Percentiles rank a stretch among this genome's conserved stretches.
These are phyloP conservation scores for Coemansia sp. DNA, from an alignment of 192 early-diverging fungal genomes.

Conservation along the genomic window DNA sequence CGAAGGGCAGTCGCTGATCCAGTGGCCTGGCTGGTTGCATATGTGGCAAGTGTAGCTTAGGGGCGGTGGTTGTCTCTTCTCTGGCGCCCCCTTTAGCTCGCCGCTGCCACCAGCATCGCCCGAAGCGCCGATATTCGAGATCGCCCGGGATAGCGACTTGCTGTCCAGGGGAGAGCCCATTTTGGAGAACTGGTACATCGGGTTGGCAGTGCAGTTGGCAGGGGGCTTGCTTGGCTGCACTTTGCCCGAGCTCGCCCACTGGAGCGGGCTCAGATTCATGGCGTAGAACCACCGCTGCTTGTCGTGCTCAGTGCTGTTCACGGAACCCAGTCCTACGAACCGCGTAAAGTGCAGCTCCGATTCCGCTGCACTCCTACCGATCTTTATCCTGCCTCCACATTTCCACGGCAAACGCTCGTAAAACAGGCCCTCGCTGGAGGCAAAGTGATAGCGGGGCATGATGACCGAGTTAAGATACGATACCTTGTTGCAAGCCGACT, in stretches of 20 bases:
- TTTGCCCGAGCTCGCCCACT: slow-evolving; percentile 29
- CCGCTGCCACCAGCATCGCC: slow-evolving; percentile 48
- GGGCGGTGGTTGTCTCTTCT: slow-evolving; percentile 32
- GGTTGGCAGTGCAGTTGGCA: slow-evolving; percentile 56
- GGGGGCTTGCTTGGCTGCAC: slow-evolving; percentile 32
- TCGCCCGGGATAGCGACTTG: slow-evolving; percentile 5
- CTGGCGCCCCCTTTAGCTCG: slow-evolving; percentile 35
- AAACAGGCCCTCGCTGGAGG: slow-evolving; percentile 61
- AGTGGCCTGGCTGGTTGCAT: slow-evolving; percentile 64
- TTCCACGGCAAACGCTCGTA: slow-evolving; percentile 84
- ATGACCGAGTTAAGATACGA: slow-evolving; percentile 44
- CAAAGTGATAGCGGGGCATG: slow-evolving; percentile 90
- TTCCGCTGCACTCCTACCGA: slow-evolving; percentile 13
- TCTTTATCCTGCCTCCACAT: slow-evolving; percentile 24
- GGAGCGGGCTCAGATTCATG: slow-evolving; percentile 73
- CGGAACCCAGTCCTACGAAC: slow-evolving; percentile 77
- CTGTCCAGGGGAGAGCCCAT: slow-evolving; percentile 13
- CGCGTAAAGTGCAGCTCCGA: slow-evolving; percentile 55
- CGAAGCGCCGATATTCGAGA: slow-evolving; percentile 48
- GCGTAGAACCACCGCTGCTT: slow-evolving; percentile 93
- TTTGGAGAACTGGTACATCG: slow-evolving; percentile 31
- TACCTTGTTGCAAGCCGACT: slow-evolving; percentile 27
- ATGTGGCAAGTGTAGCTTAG: slow-evolving; percentile 58
- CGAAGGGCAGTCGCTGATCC: slow-evolving; percentile 60
- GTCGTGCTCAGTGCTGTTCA: slow-evolving; percentile 51